phyloP scores from a whole-genome alignment of 768 basidiomycete species.

The Kockovaella imperatae region DNA sequence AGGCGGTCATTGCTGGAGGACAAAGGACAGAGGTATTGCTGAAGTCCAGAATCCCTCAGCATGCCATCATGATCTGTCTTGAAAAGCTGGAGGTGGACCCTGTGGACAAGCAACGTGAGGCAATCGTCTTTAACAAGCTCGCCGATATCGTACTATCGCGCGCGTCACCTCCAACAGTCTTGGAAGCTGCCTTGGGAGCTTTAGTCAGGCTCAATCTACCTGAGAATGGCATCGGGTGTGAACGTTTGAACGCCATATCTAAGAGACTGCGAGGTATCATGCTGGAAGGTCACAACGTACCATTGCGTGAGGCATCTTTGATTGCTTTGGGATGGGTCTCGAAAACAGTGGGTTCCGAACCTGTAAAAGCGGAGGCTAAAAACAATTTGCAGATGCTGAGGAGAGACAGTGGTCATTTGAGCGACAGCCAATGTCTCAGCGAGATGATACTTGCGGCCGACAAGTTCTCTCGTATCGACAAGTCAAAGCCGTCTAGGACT shows the following conservation, averaged over 20 bases:
- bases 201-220: not conserved
- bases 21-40: too few species aligned
- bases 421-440: too few species aligned
- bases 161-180: not conserved
- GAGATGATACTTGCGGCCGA: not conserved
- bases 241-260: not conserved
- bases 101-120: too few species aligned
- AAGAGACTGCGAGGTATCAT: not conserved
- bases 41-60: too few species aligned
- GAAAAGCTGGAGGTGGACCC: too few species aligned
- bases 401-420: too few species aligned
- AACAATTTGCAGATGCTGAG: not conserved
- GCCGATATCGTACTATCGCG: not conserved
- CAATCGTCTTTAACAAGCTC: not conserved
- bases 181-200: not conserved
- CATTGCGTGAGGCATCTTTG: conserved; percentile 27
- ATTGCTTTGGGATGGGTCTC: conserved; percentile 18
- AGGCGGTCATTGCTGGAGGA: too few species aligned
- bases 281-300: conserved; percentile 11
- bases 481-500: not conserved
- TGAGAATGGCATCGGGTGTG: not conserved
- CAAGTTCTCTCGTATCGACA: not conserved
- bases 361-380: not conserved
- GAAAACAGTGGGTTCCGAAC: conserved; percentile 3
- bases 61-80: too few species aligned